Conservation (phyloP, 352 stramenopile genomes). For the Phytophthora quininea region DNA sequence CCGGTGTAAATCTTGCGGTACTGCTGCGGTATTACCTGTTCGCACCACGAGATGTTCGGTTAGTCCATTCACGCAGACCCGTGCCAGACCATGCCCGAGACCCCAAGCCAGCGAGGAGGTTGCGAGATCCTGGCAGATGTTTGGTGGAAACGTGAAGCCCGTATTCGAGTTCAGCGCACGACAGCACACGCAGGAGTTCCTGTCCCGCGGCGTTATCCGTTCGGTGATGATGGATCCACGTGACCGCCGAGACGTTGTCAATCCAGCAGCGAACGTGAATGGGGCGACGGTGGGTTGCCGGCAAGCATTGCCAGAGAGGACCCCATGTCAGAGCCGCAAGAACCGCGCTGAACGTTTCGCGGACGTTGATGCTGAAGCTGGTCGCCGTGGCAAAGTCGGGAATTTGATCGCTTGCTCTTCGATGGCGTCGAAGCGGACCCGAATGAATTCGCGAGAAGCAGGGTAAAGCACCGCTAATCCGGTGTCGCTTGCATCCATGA, state of each 20-base stretch:
- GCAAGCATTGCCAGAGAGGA: background rate
- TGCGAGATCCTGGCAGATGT: background rate
- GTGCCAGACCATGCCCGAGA: background rate
- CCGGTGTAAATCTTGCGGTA: slow-evolving; percentile 1
- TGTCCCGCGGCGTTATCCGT: background rate
- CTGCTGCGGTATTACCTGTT: background rate
- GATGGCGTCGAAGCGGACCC: slow-evolving; percentile 7
- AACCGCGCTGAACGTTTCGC: slow-evolving; percentile 1
- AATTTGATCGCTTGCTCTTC: background rate
- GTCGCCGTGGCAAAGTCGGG: background rate
- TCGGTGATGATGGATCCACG: background rate
- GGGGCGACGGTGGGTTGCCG: background rate
- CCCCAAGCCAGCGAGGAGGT: background rate
- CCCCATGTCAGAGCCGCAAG: slow-evolving; percentile 3
- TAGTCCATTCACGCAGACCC: slow-evolving; percentile 1
- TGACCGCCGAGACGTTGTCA: slow-evolving; percentile 1
- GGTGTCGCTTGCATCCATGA: slow-evolving; percentile 12
- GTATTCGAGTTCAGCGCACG: background rate
- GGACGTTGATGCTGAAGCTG: background rate
- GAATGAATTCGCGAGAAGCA: slow-evolving; percentile 3
- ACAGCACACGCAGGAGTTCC: background rate
- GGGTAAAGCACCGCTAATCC: slow-evolving; percentile 9
- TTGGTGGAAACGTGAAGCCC: background rate
- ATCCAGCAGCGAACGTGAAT: slow-evolving; percentile 5
- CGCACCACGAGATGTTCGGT: background rate